Conservation (phyloP, 2,329 filamentous ascomycete genomes). For the Phialocephala sp. region DNA sequence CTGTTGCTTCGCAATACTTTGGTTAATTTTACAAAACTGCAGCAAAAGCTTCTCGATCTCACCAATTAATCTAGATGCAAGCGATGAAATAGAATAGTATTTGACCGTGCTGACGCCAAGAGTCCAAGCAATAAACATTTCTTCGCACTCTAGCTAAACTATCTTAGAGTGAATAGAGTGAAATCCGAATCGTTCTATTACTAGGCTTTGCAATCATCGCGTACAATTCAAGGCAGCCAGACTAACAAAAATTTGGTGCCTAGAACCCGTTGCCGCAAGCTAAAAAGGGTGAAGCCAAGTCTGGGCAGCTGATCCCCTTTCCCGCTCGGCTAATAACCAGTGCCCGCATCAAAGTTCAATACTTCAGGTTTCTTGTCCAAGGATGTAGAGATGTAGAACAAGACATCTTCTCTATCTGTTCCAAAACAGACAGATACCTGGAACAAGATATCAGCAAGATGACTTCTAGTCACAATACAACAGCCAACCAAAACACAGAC, state of each 20-base stretch:
- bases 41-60: too few relatives aligned
- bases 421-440: background rate
- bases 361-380: background rate
- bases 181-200: too few relatives aligned
- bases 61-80: too few relatives aligned
- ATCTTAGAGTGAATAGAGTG: too few relatives aligned
- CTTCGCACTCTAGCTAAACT: too few relatives aligned
- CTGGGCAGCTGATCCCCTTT: constrained; percentile 6
- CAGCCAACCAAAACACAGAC: too few relatives aligned
- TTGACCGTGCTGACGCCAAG: background rate
- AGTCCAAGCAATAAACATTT: too few relatives aligned
- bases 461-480: too few relatives aligned
- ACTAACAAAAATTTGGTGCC: background rate
- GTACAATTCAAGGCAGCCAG: background rate
- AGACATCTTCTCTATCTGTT: background rate
- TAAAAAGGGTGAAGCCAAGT: background rate
- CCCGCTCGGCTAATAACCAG: background rate
- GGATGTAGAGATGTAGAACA: background rate
- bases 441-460: too few relatives aligned
- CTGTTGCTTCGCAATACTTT: constrained; percentile 20
- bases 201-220: background rate
- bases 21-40: background rate
- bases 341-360: background rate
- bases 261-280: background rate
- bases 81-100: background rate